Base-by-base conservation (phyloP, 2,329 filamentous ascomycete species). In the Rosellinia necatrix region DNA sequence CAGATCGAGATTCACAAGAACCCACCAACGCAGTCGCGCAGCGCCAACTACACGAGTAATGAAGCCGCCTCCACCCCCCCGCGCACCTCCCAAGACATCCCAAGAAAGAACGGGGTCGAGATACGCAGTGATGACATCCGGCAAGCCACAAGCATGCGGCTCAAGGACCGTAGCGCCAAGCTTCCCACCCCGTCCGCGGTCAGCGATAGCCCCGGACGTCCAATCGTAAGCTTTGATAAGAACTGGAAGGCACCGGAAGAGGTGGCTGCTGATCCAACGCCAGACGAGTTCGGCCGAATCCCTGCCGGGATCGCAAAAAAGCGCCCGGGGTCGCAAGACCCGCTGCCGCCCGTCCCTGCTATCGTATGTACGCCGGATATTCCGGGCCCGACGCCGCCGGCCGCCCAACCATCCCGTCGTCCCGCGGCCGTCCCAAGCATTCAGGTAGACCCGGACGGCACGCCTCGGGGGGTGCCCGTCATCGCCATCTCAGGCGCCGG, bases 141-240 rank as follows among this genome's bases (percentile, higher is more conserved):
- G 57, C 85, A 90, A 64, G 93, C 93, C 51, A 97, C 93, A 6
- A 94, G 90, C 75, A 96, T 96, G 84, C 88, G 81, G 71, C 78
- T 94, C 62, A 92, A 86, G 71, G 91, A 96, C 73, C 87, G 92
- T 69, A 97, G 92, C 74, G 76, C 86, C 54, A 96, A 90, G 71
- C 80, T 97, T 60, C 93, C 92, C 24, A 93, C 89, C 68, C 93
- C 93, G 63, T 91, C 90, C 51, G 88, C 90, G 68, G 92, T 97
- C 74, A 97, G 92, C 77, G 89, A 97, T 76, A 89, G 83, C 70
- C 89, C 90, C 66, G 91, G 91, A 66, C 86, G 93, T 71, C 93
- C 93, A 61, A 97, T 97, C 79, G 93, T 97, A 81, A 97, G 93
- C 82, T 97, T 97, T 81, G 84, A 96, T 75, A 84, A 84, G 68